Percentiles rank a stretch among this genome's conserved stretches.
phyloP scores from a whole-genome alignment of 768 basidiomycete species.

The Agrocybe praecox region DNA sequence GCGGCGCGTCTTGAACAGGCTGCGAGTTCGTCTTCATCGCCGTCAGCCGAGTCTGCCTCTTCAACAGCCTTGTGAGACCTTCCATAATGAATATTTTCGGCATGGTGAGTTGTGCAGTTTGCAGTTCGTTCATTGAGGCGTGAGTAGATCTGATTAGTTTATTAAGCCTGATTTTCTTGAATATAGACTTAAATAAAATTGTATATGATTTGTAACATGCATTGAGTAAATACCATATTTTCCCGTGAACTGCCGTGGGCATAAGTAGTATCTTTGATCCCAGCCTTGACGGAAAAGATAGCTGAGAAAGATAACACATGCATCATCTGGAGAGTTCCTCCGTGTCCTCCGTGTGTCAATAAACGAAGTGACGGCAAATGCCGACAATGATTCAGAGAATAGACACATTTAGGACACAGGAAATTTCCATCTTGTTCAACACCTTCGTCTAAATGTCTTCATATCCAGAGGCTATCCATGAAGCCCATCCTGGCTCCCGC shows the following conservation, averaged over 20 bases:
- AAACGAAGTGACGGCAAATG: slow-evolving; percentile 15
- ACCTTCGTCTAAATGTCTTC: slow-evolving; percentile 14
- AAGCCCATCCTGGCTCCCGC: slow-evolving; percentile 17
- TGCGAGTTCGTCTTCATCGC: not conserved
- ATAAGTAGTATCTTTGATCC: too few species aligned
- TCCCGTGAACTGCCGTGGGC: too few species aligned
- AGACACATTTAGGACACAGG: not conserved
- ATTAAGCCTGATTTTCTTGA: too few species aligned
- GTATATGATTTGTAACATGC: too few species aligned
- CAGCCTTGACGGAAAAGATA: too few species aligned
- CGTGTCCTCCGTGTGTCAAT: too few species aligned
- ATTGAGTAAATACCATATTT: too few species aligned
- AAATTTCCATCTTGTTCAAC: not conserved
- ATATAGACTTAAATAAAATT: too few species aligned
- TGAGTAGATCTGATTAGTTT: too few species aligned
- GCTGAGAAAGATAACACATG: too few species aligned
- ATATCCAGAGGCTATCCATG: slow-evolving; percentile 22
- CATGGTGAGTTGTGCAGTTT: not conserved
- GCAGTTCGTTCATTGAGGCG: too few species aligned
- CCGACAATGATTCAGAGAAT: slow-evolving; percentile 11
- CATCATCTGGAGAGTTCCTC: too few species aligned
- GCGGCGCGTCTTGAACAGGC: slow-evolving; percentile 17
- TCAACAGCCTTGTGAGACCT: not conserved
- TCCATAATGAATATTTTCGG: not conserved
- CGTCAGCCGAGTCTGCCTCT: slow-evolving; percentile 3